Conservation (phyloP, 2,329 filamentous ascomycete species). For the Colletotrichum orbiculare region DNA sequence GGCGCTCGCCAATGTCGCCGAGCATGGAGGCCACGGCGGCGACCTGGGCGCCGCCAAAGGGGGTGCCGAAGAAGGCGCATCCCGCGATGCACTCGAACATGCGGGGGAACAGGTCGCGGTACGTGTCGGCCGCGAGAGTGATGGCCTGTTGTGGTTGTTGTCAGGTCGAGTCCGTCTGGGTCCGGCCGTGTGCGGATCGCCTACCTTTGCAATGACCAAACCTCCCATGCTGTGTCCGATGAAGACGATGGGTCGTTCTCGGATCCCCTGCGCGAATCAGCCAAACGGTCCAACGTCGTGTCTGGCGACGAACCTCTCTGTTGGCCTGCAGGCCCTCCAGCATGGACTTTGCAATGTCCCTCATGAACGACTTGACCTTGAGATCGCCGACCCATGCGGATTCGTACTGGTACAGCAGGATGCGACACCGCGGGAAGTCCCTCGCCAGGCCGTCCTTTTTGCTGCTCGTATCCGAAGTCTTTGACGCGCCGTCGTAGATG, state of each 20-base stretch:
- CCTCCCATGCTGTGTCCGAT: slow-evolving; percentile 58
- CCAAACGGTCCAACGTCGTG: accelerated
- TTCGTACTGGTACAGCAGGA: slow-evolving; percentile 55
- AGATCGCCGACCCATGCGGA: slow-evolving; percentile 53
- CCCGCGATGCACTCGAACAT: slow-evolving; percentile 55
- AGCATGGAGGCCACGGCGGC: slow-evolving; percentile 52
- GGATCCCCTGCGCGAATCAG: slow-evolving; percentile 18
- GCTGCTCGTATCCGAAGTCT: slow-evolving; percentile 47
- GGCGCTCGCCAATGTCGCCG: slow-evolving; percentile 46
- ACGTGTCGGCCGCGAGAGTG: slow-evolving; percentile 45
- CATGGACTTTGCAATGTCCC: slow-evolving; percentile 51
- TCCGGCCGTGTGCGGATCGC: slow-evolving; percentile 12
- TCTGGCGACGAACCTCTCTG: slow-evolving; percentile 46
- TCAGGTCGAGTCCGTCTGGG: background rate
- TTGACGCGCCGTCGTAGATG: slow-evolving; percentile 46
- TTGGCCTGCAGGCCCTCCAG: slow-evolving; percentile 48
- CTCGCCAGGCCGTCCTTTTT: slow-evolving; percentile 47
- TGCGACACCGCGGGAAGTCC: slow-evolving; percentile 53
- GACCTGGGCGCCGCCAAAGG: slow-evolving; percentile 51
- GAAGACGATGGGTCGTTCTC: slow-evolving; percentile 52
- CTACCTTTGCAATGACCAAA: slow-evolving; percentile 54
- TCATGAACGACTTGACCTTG: slow-evolving; percentile 54
- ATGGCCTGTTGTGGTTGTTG: slow-evolving; percentile 11
- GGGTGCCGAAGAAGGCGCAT: slow-evolving; percentile 54
- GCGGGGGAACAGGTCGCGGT: slow-evolving; percentile 48